These are phyloP conservation scores for Tolypocladium pustulatum DNA, from an alignment of 2,329 filamentous ascomycete genomes.

Conservation along the genomic window DNA sequence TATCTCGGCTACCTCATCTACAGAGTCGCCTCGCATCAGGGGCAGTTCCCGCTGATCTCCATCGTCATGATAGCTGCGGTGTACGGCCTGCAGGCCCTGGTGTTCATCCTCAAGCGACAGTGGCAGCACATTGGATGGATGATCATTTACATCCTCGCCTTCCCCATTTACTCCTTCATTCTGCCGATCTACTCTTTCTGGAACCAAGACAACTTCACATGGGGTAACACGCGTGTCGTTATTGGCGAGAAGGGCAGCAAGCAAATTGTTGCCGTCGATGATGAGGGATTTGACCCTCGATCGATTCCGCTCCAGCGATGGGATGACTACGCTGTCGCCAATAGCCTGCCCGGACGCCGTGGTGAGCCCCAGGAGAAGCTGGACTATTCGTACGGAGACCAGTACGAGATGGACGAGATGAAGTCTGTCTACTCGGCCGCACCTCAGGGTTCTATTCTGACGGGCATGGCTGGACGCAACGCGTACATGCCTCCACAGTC, in stretches of 20 bases:
- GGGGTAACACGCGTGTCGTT: conserved; percentile 97
- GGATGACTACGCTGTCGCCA: conserved; percentile 86
- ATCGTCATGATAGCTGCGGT: conserved; percentile 82
- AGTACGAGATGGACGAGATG: conserved; percentile 97
- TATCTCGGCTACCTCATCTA: conserved; percentile 89
- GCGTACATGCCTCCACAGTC: conserved; percentile 77
- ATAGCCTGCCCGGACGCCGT: conserved; percentile 84
- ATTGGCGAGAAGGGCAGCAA: conserved; percentile 89
- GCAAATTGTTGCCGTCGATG: conserved; percentile 77
- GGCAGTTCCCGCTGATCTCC: conserved; percentile 77
- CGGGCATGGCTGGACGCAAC: conserved; percentile 65
- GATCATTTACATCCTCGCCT: conserved; percentile 96
- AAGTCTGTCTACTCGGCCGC: conserved; percentile 92
- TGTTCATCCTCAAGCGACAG: conserved; percentile 93
- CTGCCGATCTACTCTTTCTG: conserved; percentile 97
- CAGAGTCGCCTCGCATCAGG: conserved; percentile 53
- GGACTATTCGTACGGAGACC: conserved; percentile 58
- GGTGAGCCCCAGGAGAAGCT: conserved; percentile 58
- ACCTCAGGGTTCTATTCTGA: conserved; percentile 76
- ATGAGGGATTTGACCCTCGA: conserved; percentile 80
- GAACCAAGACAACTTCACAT: conserved; percentile 98
- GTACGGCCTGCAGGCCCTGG: conserved; percentile 90
- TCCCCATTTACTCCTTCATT: conserved; percentile 84
- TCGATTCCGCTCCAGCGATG: conserved; percentile 90
- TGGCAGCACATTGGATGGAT: conserved; percentile 99